Evolutionary conservation across 176 grass and related monocot genomes (phyloP).

Genomic region (Cenchrus americanus): DNA sequence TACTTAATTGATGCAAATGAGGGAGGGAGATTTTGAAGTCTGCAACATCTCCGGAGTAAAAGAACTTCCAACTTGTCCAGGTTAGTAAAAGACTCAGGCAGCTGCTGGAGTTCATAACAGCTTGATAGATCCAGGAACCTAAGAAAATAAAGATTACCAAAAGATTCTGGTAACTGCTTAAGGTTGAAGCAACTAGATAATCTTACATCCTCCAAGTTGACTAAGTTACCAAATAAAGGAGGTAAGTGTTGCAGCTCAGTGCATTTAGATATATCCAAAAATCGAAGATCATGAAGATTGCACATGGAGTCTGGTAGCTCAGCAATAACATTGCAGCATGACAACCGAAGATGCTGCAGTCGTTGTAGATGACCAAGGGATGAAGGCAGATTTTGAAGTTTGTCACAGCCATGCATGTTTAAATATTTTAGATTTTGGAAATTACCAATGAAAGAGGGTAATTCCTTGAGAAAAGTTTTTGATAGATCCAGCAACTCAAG

Average conservation of each 20-base stretch:
- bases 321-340: background rate
- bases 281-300: slow-evolving; percentile 23
- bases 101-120: slow-evolving; percentile 34
- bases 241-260: slow-evolving; percentile 27
- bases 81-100: too few species aligned
- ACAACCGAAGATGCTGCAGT: slow-evolving; percentile 26
- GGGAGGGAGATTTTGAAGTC: slow-evolving; percentile 33
- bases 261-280: slow-evolving; percentile 41
- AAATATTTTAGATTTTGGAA: slow-evolving; percentile 52
- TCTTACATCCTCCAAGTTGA: slow-evolving; percentile 31
- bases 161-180: slow-evolving; percentile 41
- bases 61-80: slow-evolving; percentile 16
- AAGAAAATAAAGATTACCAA: slow-evolving; percentile 38
- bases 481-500: slow-evolving; percentile 52
- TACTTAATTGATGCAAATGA: slow-evolving; percentile 16
- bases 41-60: slow-evolving; percentile 31
- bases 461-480: slow-evolving; percentile 35
- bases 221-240: slow-evolving; percentile 34
- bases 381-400: slow-evolving; percentile 30
- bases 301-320: slow-evolving; percentile 16
- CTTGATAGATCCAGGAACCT: slow-evolving; percentile 31
- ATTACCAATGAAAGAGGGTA: slow-evolving; percentile 29
- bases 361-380: slow-evolving; percentile 22
- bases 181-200: slow-evolving; percentile 44
- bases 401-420: slow-evolving; percentile 45